A percentile compares a stretch with the other conserved stretches of the same genome.
These are phyloP conservation scores for Syzygium aromaticum DNA, from an alignment of 345 rosid species.

Conservation along the genomic window DNA sequence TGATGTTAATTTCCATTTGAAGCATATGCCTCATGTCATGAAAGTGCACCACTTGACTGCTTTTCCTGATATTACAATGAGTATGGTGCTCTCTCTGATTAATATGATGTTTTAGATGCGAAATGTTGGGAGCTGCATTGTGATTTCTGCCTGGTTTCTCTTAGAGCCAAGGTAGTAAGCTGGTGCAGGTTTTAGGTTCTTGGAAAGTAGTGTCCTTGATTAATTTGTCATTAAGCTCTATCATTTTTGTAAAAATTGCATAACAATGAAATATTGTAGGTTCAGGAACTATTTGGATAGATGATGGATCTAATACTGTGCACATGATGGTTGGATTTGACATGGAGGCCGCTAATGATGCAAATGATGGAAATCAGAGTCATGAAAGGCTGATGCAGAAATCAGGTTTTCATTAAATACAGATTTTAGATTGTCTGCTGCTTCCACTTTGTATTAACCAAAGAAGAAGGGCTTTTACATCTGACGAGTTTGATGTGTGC, in stretches of 20 bases:
- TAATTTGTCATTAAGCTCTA: background rate
- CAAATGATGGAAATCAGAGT: slow-evolving; percentile 27
- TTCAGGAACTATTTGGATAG: slow-evolving; percentile 55
- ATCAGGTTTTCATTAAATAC: slow-evolving; percentile 26
- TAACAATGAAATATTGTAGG: slow-evolving; percentile 28
- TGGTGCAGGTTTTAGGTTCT: background rate
- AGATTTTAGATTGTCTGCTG: background rate
- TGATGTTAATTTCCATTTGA: slow-evolving; percentile 29
- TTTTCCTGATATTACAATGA: slow-evolving; percentile 47
- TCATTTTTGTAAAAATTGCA: background rate
- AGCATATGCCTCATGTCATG: slow-evolving; percentile 43
- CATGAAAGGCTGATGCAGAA: slow-evolving; percentile 24
- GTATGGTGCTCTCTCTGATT: slow-evolving; percentile 29
- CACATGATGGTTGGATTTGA: slow-evolving; percentile 35
- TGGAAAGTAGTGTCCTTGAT: background rate
- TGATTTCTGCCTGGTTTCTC: background rate
- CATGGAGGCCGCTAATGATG: slow-evolving; percentile 21
- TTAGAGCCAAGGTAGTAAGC: background rate
- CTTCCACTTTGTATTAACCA: background rate
- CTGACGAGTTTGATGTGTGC: background rate
- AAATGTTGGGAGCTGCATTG: background rate
- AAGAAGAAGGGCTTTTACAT: background rate
- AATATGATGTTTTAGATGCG: background rate
- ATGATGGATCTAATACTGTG: slow-evolving; percentile 56
- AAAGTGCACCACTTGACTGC: slow-evolving; percentile 65